Evolutionary conservation across 2,329 filamentous ascomycete species (phyloP), one percentile per base, ranked within the genome.

Genomic region (Talaromyces sp.): DNA sequence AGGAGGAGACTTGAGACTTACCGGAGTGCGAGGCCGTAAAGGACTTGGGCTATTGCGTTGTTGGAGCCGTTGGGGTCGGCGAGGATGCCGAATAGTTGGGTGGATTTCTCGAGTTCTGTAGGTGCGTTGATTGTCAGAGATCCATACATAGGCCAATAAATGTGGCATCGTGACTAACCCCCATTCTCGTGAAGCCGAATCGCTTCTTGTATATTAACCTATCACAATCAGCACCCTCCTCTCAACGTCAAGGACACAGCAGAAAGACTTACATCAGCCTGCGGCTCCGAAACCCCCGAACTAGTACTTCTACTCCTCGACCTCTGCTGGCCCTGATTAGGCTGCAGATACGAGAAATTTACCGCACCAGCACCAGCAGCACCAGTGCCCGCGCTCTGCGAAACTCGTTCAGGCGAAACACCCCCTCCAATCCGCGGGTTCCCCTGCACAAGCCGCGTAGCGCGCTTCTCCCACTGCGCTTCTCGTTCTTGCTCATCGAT

Each of bases 11-110:
- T 4, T 1, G 11, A n/a, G 35, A 57, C 86, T 79, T 78, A 93
- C 90, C 92, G 86, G 69, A 97, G 79, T 61, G 94, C 93, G 65
- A 99, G 89, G 3, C 95, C 95, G 75, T 97, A 99, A 62, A 99
- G 85, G 41, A 99, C 95, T 80, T 99, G 94, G 72, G 92, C 95
- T 68, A 99, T 84, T 47, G 95, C 91, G 78, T 98, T 97, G 75
- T 97, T 97, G 59, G 89, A 87, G 27, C 92, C 93, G 62, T 88
- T 83, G 0, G 91, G 91, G 75, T 97, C 89, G 62, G 95, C 95
- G 70, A 99, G 82, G 66, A 84, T 83, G 33, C 88, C 90, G 79
- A 99, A 99, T 78, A 98, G 87, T 61, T 82, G 82, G n/a, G 95
- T 97, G 62, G 93, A 95, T 72, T 83, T 80, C 72, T 88, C 86